A percentile compares a stretch with the other conserved stretches of the same genome.
Conservation (phyloP, 2,329 filamentous ascomycete genomes). For the Aureobasidium sp. region DNA sequence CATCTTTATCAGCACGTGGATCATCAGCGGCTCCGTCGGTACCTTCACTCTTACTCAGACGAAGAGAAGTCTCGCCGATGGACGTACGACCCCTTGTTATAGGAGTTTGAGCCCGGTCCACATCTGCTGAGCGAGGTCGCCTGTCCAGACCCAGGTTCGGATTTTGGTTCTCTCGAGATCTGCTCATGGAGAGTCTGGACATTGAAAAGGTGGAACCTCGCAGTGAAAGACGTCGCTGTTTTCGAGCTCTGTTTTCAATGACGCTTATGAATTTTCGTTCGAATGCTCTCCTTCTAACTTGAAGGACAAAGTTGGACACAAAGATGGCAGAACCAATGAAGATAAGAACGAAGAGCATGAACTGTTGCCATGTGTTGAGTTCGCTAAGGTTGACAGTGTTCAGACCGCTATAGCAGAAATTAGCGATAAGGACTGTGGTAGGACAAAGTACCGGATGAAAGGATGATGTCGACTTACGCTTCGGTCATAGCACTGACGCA, state of each 20-base stretch:
- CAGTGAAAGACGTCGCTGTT: slow-evolving; percentile 8
- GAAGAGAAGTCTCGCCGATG: background rate
- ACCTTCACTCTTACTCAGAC: background rate
- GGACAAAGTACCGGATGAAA: background rate
- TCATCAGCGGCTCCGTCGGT: background rate
- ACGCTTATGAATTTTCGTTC: slow-evolving; percentile 51
- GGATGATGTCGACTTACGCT: slow-evolving; percentile 30
- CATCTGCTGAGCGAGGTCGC: background rate
- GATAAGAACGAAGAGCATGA: slow-evolving; percentile 56
- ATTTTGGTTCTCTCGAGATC: background rate
- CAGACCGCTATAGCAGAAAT: slow-evolving; percentile 38
- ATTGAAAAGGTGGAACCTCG: background rate
- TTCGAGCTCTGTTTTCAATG: slow-evolving; percentile 26
- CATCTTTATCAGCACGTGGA: background rate
- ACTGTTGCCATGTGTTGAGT: slow-evolving; percentile 60
- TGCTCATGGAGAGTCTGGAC: background rate
- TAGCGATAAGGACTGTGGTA: background rate
- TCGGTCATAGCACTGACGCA: slow-evolving; percentile 59
- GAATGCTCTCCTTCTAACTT: slow-evolving; percentile 53
- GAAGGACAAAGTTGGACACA: slow-evolving; percentile 56
- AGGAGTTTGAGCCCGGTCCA: background rate
- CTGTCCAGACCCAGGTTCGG: background rate
- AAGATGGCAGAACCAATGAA: slow-evolving; percentile 59
- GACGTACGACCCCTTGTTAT: background rate
- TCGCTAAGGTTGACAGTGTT: slow-evolving; percentile 58